Conservation (phyloP, 2,329 filamentous ascomycete species). For the Trichoderma hamatum region DNA sequence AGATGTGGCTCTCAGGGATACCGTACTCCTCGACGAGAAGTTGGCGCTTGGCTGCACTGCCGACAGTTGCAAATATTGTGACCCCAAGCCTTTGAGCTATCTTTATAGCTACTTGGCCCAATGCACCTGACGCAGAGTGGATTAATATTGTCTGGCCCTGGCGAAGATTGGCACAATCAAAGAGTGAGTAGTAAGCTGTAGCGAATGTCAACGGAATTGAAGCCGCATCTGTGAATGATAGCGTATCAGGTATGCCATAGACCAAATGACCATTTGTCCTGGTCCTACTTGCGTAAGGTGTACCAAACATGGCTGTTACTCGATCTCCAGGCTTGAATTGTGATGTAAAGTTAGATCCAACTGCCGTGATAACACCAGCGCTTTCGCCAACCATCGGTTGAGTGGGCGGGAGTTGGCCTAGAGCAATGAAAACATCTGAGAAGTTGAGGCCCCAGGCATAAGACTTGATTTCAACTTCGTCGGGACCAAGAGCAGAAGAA, state of each 20-base stretch:
- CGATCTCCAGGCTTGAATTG: constrained; percentile 31
- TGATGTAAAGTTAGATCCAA: constrained; percentile 36
- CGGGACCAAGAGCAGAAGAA: constrained; percentile 25
- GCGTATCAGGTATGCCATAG: background rate
- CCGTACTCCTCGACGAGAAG: background rate
- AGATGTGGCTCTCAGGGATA: constrained; percentile 15
- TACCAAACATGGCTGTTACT: constrained; percentile 5
- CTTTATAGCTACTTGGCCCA: constrained; percentile 42
- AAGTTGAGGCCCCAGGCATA: constrained; percentile 40
- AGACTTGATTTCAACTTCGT: constrained; percentile 28
- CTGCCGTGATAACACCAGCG: constrained; percentile 38
- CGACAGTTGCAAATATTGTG: background rate
- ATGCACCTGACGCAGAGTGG: constrained; percentile 34
- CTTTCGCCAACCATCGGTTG: constrained; percentile 40
- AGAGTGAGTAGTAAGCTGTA: constrained; percentile 32
- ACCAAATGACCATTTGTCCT: constrained; percentile 10
- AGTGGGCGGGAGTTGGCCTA: constrained; percentile 39
- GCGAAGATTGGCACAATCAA: constrained; percentile 30
- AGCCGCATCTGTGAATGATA: constrained; percentile 15
- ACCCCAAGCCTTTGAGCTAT: constrained; percentile 36
- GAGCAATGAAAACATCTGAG: constrained; percentile 42
- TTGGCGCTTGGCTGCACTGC: constrained; percentile 7
- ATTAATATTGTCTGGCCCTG: constrained; percentile 33
- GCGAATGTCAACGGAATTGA: constrained; percentile 18
- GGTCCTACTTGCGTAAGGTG: constrained; percentile 17